Percentiles rank a stretch among this genome's conserved stretches.
Evolutionary conservation across 2,329 filamentous ascomycete species (phyloP).

Genomic region (Fusarium acutatum): DNA sequence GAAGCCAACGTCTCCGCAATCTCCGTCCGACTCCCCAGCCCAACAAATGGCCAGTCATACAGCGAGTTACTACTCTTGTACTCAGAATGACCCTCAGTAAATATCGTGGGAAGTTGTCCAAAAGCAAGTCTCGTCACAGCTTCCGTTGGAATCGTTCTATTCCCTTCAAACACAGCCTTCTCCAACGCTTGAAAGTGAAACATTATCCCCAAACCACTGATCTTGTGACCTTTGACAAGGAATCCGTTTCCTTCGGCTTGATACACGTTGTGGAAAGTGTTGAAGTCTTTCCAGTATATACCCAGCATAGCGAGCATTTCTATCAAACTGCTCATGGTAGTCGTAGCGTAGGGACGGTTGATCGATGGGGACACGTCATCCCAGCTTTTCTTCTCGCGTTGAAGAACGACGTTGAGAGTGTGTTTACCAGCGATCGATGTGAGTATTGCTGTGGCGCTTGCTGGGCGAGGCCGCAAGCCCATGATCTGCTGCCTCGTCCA

Average conservation of each 20-base stretch:
- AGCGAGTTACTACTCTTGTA: accelerated
- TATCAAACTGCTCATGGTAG: constrained; percentile 12
- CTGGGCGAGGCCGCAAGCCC: not conserved
- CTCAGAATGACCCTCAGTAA: accelerated
- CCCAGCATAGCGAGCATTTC: constrained; percentile 19
- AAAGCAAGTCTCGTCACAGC: not conserved
- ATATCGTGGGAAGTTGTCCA: constrained; percentile 6
- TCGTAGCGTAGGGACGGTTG: constrained; percentile 10
- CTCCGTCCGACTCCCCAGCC: not conserved
- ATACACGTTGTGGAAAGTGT: not conserved
- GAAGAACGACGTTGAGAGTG: not conserved
- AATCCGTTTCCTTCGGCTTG: constrained; percentile 14
- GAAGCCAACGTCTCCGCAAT: not conserved
- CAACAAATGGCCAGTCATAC: not conserved
- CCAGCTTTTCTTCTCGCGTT: constrained; percentile 16
- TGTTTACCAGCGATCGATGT: constrained; percentile 5
- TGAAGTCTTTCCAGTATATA: constrained; percentile 19
- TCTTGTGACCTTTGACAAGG: constrained; percentile 5
- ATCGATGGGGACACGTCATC: constrained; percentile 10
- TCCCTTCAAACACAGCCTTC: constrained; percentile 5
- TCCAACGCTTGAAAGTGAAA: constrained; percentile 12
- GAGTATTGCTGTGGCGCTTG: constrained; percentile 2
- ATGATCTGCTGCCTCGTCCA: constrained; percentile 22
- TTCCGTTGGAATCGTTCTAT: not conserved
- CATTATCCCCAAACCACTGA: constrained; percentile 7